phyloP scores from a whole-genome alignment of 2,329 filamentous ascomycete genomes.

The Daldinia sp. region DNA sequence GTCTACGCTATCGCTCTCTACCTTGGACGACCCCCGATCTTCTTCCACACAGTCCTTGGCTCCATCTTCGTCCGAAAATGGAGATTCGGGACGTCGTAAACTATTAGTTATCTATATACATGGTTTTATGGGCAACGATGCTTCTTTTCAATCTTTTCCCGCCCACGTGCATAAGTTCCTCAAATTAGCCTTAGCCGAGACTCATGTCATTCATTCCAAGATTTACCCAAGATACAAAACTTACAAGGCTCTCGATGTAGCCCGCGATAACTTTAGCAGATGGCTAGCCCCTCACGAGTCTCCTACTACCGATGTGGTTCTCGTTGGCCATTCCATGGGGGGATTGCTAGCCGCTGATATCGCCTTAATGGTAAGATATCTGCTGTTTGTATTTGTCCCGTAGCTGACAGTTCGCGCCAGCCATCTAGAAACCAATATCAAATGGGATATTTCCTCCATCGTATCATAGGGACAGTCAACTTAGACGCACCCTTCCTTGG shows the following conservation, averaged over 20 bases:
- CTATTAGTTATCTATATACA: conserved; percentile 86
- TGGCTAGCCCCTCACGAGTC: conserved; percentile 85
- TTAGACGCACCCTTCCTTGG: conserved; percentile 89
- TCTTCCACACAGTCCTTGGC: conserved; percentile 57
- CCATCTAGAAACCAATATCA: conserved; percentile 35
- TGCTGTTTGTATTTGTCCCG: conserved; percentile 14
- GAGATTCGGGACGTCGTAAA: conserved; percentile 55
- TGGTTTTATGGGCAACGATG: conserved; percentile 88
- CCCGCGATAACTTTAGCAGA: conserved; percentile 80
- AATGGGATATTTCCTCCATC: conserved; percentile 67
- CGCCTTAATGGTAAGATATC: conserved; percentile 64
- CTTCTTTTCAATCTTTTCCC: conserved; percentile 87
- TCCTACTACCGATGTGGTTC: conserved; percentile 76
- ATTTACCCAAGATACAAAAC: conserved; percentile 84
- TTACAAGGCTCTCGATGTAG: conserved; percentile 74
- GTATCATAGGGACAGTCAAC: conserved; percentile 80
- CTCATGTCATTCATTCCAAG: conserved; percentile 85
- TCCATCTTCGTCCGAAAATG: conserved; percentile 40
- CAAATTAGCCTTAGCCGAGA: conserved; percentile 70
- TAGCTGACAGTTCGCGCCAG: conserved; percentile 34
- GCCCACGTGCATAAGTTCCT: conserved; percentile 84
- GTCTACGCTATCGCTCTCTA: conserved; percentile 32
- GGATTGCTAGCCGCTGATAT: conserved; percentile 84
- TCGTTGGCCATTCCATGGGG: conserved; percentile 91
- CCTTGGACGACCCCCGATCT: conserved; percentile 54